phyloP scores from a whole-genome alignment of 805 yeast species.

The Isabelozyma heimii region DNA sequence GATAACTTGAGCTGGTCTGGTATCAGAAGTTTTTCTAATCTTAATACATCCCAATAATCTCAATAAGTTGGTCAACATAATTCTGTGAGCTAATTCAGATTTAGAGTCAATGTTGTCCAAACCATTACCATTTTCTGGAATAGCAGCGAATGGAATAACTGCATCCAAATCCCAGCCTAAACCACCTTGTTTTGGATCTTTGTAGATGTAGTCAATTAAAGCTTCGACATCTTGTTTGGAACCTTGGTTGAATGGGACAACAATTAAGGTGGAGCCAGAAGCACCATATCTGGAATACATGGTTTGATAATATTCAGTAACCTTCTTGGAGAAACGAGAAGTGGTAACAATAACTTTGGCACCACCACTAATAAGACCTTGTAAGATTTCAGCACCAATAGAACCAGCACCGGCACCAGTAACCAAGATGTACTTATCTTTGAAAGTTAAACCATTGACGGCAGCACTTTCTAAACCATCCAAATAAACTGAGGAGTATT shows the following conservation, averaged over 20 bases:
- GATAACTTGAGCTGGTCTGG: slow-evolving; percentile 97
- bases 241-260: slow-evolving; percentile 99
- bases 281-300: slow-evolving; percentile 93
- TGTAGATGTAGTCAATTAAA: slow-evolving; percentile 80
- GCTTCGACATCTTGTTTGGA: slow-evolving; percentile 91
- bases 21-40: slow-evolving; percentile 77
- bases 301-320: slow-evolving; percentile 93
- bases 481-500: slow-evolving; percentile 72
- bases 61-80: slow-evolving; percentile 93
- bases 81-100: slow-evolving; percentile 97
- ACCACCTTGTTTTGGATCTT: slow-evolving; percentile 80
- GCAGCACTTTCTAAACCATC: slow-evolving; percentile 94
- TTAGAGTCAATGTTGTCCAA: slow-evolving; percentile 88
- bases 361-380: slow-evolving; percentile 96
- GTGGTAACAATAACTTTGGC: slow-evolving; percentile 97
- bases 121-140: slow-evolving; percentile 98
- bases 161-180: slow-evolving; percentile 98
- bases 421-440: slow-evolving; percentile 82
- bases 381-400: slow-evolving; percentile 94
- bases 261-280: slow-evolving; percentile 84
- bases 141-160: slow-evolving; percentile 97
- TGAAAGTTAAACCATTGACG: slow-evolving; percentile 86
- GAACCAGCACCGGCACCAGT: slow-evolving; percentile 99
- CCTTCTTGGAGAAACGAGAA: slow-evolving; percentile 88
- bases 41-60: slow-evolving; percentile 91